phyloP scores from a whole-genome alignment of 1,284 basidiomycete genomes.

The Meripilus lineatus region DNA sequence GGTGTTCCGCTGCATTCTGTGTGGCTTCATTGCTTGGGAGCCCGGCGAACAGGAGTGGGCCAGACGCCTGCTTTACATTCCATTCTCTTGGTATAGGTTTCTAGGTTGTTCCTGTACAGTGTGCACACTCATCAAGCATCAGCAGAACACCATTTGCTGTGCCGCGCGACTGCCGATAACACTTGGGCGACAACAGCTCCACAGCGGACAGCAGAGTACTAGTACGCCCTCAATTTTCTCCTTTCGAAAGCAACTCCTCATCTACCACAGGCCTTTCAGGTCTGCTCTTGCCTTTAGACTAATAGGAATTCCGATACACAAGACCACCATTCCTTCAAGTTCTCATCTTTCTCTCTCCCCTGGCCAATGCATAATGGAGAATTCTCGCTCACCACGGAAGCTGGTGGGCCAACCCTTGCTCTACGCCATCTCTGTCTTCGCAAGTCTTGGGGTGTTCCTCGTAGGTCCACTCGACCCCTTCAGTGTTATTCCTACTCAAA shows the following conservation, averaged over 20 bases:
- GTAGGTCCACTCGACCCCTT: constrained; percentile 38
- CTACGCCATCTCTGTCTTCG: constrained; percentile 80
- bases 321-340: constrained; percentile 4
- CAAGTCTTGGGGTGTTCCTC: constrained; percentile 84
- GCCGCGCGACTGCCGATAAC: too few relatives aligned
- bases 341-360: constrained; percentile 8
- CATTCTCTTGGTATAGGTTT: too few relatives aligned
- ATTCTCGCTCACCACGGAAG: constrained; percentile 32
- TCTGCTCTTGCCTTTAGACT: constrained; percentile 1
- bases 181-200: too few relatives aligned
- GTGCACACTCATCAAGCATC: too few relatives aligned
- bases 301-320: background rate
- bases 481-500: background rate
- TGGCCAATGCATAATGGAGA: constrained; percentile 29
- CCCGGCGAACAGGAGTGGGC: too few relatives aligned
- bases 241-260: constrained; percentile 10
- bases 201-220: too few relatives aligned
- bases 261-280: constrained; percentile 5
- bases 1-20: too few relatives aligned
- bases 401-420: constrained; percentile 81
- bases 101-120: too few relatives aligned
- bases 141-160: too few relatives aligned
- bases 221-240: too few relatives aligned
- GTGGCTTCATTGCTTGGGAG: too few relatives aligned
- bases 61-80: too few relatives aligned